Evolutionary conservation across 148 eudicot genomes (phyloP), one percentile per base, ranked within the genome.

Genomic region (Cornus kousa): DNA sequence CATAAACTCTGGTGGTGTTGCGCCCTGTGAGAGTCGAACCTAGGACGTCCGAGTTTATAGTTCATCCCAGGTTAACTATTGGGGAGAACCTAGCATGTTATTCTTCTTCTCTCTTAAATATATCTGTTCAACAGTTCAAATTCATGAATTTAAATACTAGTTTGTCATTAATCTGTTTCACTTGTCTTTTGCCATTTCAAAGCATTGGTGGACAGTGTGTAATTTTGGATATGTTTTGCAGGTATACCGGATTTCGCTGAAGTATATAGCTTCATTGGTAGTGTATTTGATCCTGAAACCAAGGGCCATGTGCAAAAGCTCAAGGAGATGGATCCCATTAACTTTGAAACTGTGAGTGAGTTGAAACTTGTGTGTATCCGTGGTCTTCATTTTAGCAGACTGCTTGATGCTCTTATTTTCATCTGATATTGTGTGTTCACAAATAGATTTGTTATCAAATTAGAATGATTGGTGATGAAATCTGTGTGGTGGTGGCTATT

Each of bases 251-350:
- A 95, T 84, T 95, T 95, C 76, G 86, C 93, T 19, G 98, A 95
- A 91, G 96, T 95, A 31, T 95, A 93, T 82, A 81, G 86, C 90
- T 95, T 93, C 82, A 93, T 93, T 77, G 98, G 97, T 67, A 91
- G 94, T 80, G 92, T 95, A 72, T 95, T 95, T 81, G 98, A 95
- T 85, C 97, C 98, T 43, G 93, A 87, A 19, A 87, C 86, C 67
- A 68, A 86, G 69, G 94, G 88, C 71, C 97, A 95, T 83, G 88
- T 90, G 77, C 90, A 86, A 85, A 93, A 93, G 83, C 96, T 93
- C 74, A 95, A 93, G 91, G 98, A 93, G 82, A 95, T 95, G 98
- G 97, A 93, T 88, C 98, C 98, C 50, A 95, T 95, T 79, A 93
- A 93, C 81, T 93, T 93, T 74, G 98, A 93, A 83, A 95, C 98